phyloP scores from a whole-genome alignment of 805 yeast species.

The Komagataella pseudopastoris region DNA sequence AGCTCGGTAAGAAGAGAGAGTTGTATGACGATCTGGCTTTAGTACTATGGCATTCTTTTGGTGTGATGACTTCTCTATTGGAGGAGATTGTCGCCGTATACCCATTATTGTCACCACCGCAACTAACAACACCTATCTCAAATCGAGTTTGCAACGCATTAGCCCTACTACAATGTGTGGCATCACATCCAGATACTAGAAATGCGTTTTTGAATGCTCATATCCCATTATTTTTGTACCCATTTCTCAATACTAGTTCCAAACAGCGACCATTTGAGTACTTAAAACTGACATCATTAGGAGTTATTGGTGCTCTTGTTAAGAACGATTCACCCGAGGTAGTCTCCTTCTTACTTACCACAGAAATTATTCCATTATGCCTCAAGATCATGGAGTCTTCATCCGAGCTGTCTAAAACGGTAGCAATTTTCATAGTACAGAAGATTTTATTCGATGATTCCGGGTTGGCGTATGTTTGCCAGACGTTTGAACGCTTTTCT shows the following conservation, averaged over 20 bases:
- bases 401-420: slow-evolving; percentile 87
- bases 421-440: slow-evolving; percentile 91
- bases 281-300: slow-evolving; percentile 80
- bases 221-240: slow-evolving; percentile 83
- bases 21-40: slow-evolving; percentile 88
- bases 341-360: slow-evolving; percentile 79
- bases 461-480: slow-evolving; percentile 86
- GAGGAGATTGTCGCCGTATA: slow-evolving; percentile 87
- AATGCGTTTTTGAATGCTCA: slow-evolving; percentile 78
- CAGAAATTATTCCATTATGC: slow-evolving; percentile 93
- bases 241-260: slow-evolving; percentile 84
- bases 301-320: slow-evolving; percentile 94
- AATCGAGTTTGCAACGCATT: slow-evolving; percentile 93
- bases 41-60: slow-evolving; percentile 91
- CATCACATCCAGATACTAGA: slow-evolving; percentile 87
- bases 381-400: slow-evolving; percentile 91
- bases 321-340: slow-evolving; percentile 95
- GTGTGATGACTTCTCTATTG: slow-evolving; percentile 84
- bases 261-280: slow-evolving; percentile 91
- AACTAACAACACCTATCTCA: slow-evolving; percentile 70
- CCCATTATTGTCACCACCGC: slow-evolving; percentile 81
- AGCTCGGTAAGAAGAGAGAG: slow-evolving; percentile 87
- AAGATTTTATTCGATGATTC: slow-evolving; percentile 85
- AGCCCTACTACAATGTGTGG: slow-evolving; percentile 91
- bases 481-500: slow-evolving; percentile 86